Evolutionary conservation across 805 yeast genomes (phyloP), one percentile per base, ranked within the genome.

Genomic region (Lipomyces yamadae): DNA sequence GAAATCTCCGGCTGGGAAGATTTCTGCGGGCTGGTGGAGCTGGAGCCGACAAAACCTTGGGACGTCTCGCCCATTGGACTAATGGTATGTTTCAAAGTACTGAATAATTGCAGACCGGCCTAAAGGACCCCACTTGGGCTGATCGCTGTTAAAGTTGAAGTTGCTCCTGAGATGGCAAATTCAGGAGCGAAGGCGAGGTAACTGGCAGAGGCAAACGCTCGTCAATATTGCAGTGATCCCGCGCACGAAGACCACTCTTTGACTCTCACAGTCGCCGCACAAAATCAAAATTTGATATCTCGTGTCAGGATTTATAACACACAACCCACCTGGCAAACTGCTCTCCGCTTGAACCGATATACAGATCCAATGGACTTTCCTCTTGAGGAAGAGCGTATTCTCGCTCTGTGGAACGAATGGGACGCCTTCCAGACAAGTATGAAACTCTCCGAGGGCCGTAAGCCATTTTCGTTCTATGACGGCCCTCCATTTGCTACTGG

Each of bases 401-500:
- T 89, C 64, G 82, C 84, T 58, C 84, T 83, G 75, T 95, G 99
- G 99, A 85, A 89, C 63, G 96, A 92, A 71, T 85, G 92, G 74
- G 89, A 92, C 78, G 99, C 99, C n/a, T 95, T 95, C 83, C 92
- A 91, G 71, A 88, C 90, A 56, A 87, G 96, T 37, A 78, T 92
- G 71, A 88, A 93, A 77, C 82, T 92, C 73, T 90, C 96, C 56
- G 84, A 94, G 77, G 98, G 86, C 64, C 86, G 87, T 72, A 95
- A 96, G 45, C 89, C 88, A 66, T 95, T 93, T 78, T 86, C 97
- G 50, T 95, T 95, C 79, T 95, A 90, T 76, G 99, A 95, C 81
- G 99, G 99, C 35, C 99, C 99, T 7, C 99, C 99, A 73, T 95
- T 95, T 80, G 99, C 99, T 65, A 95, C 99, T 1, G 73, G 73